Percentiles rank a stretch among this genome's conserved stretches.
These are phyloP conservation scores for Colletotrichum liriopes DNA, from an alignment of 2,329 filamentous ascomycete genomes.

Conservation along the genomic window DNA sequence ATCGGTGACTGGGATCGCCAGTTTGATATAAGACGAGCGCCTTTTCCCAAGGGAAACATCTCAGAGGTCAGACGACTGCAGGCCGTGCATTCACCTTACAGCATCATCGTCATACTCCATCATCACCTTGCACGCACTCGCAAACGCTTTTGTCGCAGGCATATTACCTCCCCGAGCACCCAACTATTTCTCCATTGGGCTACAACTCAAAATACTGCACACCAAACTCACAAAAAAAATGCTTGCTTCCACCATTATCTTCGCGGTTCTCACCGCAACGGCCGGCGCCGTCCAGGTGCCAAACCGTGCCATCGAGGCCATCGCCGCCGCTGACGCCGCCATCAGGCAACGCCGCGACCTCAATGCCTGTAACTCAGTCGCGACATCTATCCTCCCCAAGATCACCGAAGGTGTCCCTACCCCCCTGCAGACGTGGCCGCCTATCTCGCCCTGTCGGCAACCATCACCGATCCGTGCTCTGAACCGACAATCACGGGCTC, in stretches of 20 bases:
- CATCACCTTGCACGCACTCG: background rate
- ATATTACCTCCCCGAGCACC: background rate
- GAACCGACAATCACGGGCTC: slow-evolving; percentile 49
- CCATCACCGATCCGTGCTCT: slow-evolving; percentile 46
- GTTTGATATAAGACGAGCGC: slow-evolving; percentile 5
- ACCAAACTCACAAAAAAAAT: slow-evolving; percentile 6
- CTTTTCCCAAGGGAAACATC: background rate
- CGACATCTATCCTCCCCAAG: slow-evolving; percentile 42
- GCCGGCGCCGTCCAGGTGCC: background rate
- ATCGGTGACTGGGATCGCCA: background rate
- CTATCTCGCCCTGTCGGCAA: slow-evolving; percentile 46
- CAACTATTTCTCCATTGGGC: no score
- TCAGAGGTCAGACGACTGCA: background rate
- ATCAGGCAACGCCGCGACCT: slow-evolving; percentile 31
- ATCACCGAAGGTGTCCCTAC: slow-evolving; percentile 46
- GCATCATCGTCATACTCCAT: background rate
- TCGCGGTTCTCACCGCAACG: slow-evolving; percentile 15
- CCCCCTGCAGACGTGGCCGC: slow-evolving; percentile 39
- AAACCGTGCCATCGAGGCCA: slow-evolving; percentile 10
- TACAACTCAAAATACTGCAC: background rate
- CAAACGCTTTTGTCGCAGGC: background rate
- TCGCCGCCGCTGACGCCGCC: slow-evolving; percentile 1
- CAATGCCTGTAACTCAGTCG: slow-evolving; percentile 42
- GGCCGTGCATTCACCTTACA: background rate
- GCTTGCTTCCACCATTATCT: slow-evolving; percentile 9